phyloP scores from a whole-genome alignment of 345 rosid genomes.

The Cardamine resedifolia region DNA sequence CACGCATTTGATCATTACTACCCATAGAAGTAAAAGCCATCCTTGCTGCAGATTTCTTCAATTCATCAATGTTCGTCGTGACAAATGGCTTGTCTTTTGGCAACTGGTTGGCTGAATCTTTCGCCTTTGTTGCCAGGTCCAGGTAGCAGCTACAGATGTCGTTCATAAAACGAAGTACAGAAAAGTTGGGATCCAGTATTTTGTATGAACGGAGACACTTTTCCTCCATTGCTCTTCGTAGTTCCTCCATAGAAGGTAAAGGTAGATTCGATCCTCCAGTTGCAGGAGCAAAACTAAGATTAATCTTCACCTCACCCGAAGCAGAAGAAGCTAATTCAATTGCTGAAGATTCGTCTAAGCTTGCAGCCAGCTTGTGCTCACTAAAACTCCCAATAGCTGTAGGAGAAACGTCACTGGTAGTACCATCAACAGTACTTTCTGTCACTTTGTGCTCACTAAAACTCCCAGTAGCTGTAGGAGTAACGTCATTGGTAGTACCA shows the following conservation, averaged over 20 bases:
- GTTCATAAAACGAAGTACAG: slow-evolving; percentile 60
- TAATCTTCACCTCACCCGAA: slow-evolving; percentile 83
- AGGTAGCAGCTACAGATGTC: slow-evolving; percentile 82
- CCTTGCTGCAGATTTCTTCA: slow-evolving; percentile 50
- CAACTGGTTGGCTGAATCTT: slow-evolving; percentile 52
- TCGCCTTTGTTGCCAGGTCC: slow-evolving; percentile 62
- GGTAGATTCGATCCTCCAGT: slow-evolving; percentile 53
- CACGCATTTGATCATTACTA: slow-evolving; percentile 33
- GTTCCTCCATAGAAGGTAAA: slow-evolving; percentile 68
- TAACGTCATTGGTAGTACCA: slow-evolving; percentile 2
- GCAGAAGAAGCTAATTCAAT: slow-evolving; percentile 76
- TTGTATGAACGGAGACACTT: slow-evolving; percentile 75
- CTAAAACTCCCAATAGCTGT: slow-evolving; percentile 3
- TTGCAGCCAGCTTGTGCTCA: slow-evolving; percentile 27
- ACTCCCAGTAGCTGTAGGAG: slow-evolving; percentile 6
- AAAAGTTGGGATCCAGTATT: slow-evolving; percentile 72
- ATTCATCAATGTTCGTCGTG: slow-evolving; percentile 42
- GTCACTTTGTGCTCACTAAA: slow-evolving; percentile 18
- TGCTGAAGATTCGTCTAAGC: slow-evolving; percentile 26
- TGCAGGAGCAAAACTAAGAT: slow-evolving; percentile 62
- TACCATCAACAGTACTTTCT: slow-evolving; percentile 9
- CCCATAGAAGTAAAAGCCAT: slow-evolving; percentile 14
- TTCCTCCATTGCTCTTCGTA: slow-evolving; percentile 69
- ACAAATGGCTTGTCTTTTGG: slow-evolving; percentile 51
- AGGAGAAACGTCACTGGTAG: not conserved